Evolutionary conservation across 768 basidiomycete species (phyloP).

Genomic region (Suillus occidentalis): DNA sequence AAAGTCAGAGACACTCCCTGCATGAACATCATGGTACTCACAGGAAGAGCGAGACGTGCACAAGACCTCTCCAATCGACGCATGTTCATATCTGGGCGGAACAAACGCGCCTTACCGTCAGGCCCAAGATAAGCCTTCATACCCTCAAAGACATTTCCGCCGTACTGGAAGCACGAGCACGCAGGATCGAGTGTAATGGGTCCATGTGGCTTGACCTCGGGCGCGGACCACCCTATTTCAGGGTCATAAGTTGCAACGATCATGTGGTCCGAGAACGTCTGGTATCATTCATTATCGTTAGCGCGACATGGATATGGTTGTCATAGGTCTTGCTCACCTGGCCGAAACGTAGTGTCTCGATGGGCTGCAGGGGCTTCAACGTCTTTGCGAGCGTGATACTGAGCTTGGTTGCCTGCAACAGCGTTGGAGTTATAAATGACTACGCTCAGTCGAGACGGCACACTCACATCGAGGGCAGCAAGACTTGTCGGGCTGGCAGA

Average conservation of each 20-base stretch:
- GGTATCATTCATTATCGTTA: neutral
- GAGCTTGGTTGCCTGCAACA: conserved; percentile 55
- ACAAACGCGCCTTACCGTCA: conserved; percentile 73
- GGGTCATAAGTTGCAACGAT: conserved; percentile 64
- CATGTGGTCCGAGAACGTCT: conserved; percentile 82
- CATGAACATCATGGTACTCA: conserved; percentile 30
- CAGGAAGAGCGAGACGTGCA: conserved; percentile 71
- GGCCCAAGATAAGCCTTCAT: conserved; percentile 75
- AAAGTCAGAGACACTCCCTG: neutral
- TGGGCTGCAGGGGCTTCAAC: conserved; percentile 50
- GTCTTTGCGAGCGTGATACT: conserved; percentile 44
- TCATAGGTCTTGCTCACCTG: conserved; percentile 38
- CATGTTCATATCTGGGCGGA: conserved; percentile 87
- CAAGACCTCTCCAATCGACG: conserved; percentile 69
- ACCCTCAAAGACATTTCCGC: conserved; percentile 60
- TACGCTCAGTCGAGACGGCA: neutral
- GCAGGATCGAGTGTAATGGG: conserved; percentile 59
- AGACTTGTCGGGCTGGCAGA: neutral
- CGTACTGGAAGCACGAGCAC: conserved; percentile 60
- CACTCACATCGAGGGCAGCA: conserved; percentile 22
- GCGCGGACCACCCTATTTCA: conserved; percentile 63
- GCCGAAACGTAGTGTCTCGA: conserved; percentile 56
- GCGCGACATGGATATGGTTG: conserved; percentile 6
- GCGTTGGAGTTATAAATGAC: neutral
- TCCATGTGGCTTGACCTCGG: conserved; percentile 71